Conservation (phyloP, 2,329 filamentous ascomycete genomes). For the Myriosclerotinia duriaeana region DNA sequence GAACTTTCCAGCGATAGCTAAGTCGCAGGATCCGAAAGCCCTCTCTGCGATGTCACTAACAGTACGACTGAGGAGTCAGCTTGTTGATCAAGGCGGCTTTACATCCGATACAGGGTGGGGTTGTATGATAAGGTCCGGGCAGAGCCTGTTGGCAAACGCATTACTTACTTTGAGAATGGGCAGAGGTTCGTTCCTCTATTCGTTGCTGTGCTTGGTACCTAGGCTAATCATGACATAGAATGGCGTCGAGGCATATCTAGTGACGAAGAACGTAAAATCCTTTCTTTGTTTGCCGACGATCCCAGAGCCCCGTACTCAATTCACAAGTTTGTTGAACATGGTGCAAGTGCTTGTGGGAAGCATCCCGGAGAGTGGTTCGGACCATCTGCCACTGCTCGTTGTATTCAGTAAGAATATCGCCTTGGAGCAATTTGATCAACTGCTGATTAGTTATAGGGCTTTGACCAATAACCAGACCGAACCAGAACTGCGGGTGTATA, state of each 20-base stretch:
- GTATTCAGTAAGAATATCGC: constrained; percentile 71
- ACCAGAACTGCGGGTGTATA: constrained; percentile 73
- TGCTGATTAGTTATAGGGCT: constrained; percentile 54
- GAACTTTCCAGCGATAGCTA: constrained; percentile 79
- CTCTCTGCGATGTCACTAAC: constrained; percentile 72
- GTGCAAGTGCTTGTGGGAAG: constrained; percentile 83
- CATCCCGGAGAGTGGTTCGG: constrained; percentile 98
- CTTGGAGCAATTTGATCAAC: neutral
- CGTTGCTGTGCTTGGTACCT: neutral
- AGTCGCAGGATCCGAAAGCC: constrained; percentile 72
- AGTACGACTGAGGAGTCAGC: constrained; percentile 77
- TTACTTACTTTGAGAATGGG: constrained; percentile 71
- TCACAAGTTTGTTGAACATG: constrained; percentile 88
- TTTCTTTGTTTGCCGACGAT: constrained; percentile 85
- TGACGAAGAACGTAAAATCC: constrained; percentile 65
- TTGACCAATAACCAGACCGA: constrained; percentile 65
- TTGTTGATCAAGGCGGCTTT: constrained; percentile 79
- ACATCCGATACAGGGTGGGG: constrained; percentile 95
- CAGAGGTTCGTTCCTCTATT: constrained; percentile 57
- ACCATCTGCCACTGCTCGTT: constrained; percentile 90
- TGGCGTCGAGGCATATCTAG: constrained; percentile 68
- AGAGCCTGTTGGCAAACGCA: constrained; percentile 87
- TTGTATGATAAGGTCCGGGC: constrained; percentile 97
- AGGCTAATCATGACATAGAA: constrained; percentile 48
- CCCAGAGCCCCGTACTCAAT: constrained; percentile 87